phyloP scores from a whole-genome alignment of 1,284 basidiomycete genomes.

The Takashimella tepidaria region DNA sequence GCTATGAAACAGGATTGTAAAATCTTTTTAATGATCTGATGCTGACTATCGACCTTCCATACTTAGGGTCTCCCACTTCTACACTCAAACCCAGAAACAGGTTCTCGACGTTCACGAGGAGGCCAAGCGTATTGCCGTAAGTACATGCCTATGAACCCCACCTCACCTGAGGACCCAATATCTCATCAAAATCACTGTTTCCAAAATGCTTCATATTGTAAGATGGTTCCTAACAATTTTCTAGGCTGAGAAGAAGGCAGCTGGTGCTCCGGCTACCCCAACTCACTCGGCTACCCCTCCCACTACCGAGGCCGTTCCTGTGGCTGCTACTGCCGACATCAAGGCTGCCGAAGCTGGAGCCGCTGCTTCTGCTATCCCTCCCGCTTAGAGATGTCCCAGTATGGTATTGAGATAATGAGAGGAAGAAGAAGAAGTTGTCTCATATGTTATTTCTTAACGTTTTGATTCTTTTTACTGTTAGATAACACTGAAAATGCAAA shows the following conservation, averaged over 20 bases:
- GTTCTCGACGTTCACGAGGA: conserved; percentile 55
- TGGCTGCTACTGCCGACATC: conserved; percentile 12
- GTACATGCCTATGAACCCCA: conserved; percentile 9
- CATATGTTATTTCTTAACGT: too few relatives aligned
- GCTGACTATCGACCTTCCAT: background rate
- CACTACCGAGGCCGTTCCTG: conserved; percentile 15
- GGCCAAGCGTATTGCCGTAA: conserved; percentile 50
- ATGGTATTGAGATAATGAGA: background rate
- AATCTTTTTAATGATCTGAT: background rate
- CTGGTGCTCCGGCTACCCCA: conserved; percentile 4
- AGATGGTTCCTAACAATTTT: background rate
- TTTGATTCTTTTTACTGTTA: too few relatives aligned
- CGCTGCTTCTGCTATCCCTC: conserved; percentile 6
- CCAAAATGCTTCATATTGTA: background rate
- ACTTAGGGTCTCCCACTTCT: conserved; percentile 49
- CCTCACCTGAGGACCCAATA: background rate
- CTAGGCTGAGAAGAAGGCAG: conserved; percentile 42
- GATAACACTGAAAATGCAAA: background rate
- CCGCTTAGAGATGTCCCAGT: background rate
- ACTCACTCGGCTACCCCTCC: conserved; percentile 9
- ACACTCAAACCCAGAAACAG: conserved; percentile 68
- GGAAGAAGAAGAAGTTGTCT: background rate
- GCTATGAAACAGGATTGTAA: too few relatives aligned
- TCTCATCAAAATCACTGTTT: background rate
- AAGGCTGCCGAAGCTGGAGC: conserved; percentile 11